Conservation (phyloP, 441 rosid genomes). For the Populus hybrid region DNA sequence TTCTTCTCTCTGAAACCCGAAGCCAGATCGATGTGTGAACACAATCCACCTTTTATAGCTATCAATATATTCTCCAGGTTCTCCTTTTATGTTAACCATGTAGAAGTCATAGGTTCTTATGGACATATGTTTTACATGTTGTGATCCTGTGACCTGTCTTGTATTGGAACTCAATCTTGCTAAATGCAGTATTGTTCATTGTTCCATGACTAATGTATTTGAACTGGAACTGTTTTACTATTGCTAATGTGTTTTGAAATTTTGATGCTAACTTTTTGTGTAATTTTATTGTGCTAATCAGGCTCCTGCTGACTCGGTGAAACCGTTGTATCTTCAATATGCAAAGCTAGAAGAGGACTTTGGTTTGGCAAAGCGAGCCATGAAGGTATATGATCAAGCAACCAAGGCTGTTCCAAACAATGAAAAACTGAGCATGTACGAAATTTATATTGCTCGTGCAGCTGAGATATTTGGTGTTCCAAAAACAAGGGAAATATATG, state of each 20-base stretch:
- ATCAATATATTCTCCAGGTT: not conserved
- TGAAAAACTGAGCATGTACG: constrained; percentile 82
- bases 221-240: not conserved
- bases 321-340: constrained; percentile 85
- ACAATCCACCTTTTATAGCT: not conserved
- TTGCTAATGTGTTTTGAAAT: constrained; percentile 4
- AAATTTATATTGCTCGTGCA: constrained; percentile 85
- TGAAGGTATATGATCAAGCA: constrained; percentile 91
- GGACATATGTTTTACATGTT: not conserved
- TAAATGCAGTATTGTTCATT: not conserved
- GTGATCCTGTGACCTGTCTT: not conserved
- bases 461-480: constrained; percentile 93
- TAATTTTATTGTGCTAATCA: constrained; percentile 30
- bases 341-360: constrained; percentile 95
- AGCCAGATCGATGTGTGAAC: not conserved
- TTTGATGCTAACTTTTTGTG: constrained; percentile 11
- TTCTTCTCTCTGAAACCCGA: not conserved
- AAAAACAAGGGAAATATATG: constrained; percentile 85
- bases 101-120: not conserved
- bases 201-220: not conserved
- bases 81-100: not conserved
- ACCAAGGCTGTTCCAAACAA: constrained; percentile 77
- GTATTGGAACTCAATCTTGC: constrained; percentile 7
- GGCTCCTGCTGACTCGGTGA: constrained; percentile 91
- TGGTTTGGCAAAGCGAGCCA: constrained; percentile 94